Base-by-base conservation (phyloP, 2,329 filamentous ascomycete genomes). In the Hypoxylon sp. region DNA sequence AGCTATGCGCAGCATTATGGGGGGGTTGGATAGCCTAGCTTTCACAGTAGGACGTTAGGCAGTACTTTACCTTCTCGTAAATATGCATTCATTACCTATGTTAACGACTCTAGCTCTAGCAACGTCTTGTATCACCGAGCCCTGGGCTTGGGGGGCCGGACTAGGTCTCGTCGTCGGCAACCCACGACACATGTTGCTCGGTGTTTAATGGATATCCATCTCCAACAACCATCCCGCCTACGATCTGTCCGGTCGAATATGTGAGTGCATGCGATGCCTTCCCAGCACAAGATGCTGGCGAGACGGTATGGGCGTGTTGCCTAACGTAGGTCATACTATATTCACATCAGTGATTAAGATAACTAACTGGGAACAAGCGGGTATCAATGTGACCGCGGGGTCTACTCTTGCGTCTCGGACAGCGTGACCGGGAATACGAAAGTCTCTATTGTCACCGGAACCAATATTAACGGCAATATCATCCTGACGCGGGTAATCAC, bases 291-390 rank as follows among this genome's bases (percentile, higher is more conserved):
- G 53, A 62, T 17, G 53, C n/a, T 10, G 52, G 46, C 34, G 59
- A 62, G 32, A 62, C 53, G 6, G 59, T 53, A 26, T 57, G 53
- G 59, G 59, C 59, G 15, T 62, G 59, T 19, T 57, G 59, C 32
- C 59, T 48, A 43, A 56, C 15, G 53, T 57, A 44, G 48, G 53
- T 51, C 22, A 22, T 28, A 43, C 7, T 43, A 26, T 50, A 34
- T 3, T 11, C 1, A 22, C 11, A n/a, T 39, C 19, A 30, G 3
- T 32, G 10, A 13, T 11, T 24, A 7, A 44, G 10, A 10, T 26
- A 34, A 24, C 47, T 50, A 30, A 50, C 26, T 19, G n/a, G 4
- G 6, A 4, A 20, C 34, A 6, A 20, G 47, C 7, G 55, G 55
- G 26, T 62, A 48, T 24, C 24, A 22, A 28, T 62, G 53, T 8